phyloP scores from a whole-genome alignment of 2,329 filamentous ascomycete genomes.

The Podosphaera aphanis region DNA sequence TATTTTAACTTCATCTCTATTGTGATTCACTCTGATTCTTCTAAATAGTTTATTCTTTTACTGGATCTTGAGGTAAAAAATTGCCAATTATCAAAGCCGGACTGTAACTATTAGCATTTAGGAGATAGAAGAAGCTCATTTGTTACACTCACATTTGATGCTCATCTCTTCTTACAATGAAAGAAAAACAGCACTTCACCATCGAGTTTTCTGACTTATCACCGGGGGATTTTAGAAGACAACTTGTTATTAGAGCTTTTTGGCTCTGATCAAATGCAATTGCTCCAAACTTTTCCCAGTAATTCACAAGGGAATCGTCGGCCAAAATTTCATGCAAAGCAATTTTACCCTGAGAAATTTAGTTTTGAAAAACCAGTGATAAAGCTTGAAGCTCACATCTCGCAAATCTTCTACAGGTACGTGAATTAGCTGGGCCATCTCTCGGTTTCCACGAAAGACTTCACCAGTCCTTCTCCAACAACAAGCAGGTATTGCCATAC shows the following conservation, averaged over 20 bases:
- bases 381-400: conserved; percentile 40
- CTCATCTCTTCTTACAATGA: conserved; percentile 82
- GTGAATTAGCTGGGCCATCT: conserved; percentile 92
- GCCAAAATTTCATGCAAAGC: conserved; percentile 88
- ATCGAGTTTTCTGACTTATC: conserved; percentile 44
- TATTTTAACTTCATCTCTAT: too few species aligned
- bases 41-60: conserved; percentile 16
- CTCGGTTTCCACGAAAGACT: conserved; percentile 91
- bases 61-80: conserved; percentile 67
- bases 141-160: conserved; percentile 93
- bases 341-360: conserved; percentile 49
- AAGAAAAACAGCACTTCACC: conserved; percentile 89
- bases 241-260: conserved; percentile 86
- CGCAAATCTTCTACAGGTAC: conserved; percentile 75
- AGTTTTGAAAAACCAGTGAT: neutral
- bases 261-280: conserved; percentile 89
- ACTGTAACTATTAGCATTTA: conserved; percentile 22
- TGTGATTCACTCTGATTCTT: too few species aligned
- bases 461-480: conserved; percentile 93
- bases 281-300: conserved; percentile 97
- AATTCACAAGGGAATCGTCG: conserved; percentile 82
- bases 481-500: conserved; percentile 95
- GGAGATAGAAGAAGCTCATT: too few species aligned
- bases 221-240: conserved; percentile 64
- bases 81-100: conserved; percentile 91